Evolutionary conservation across 2,329 filamentous ascomycete genomes (phyloP).

Genomic region (Fonsecaea nubica): DNA sequence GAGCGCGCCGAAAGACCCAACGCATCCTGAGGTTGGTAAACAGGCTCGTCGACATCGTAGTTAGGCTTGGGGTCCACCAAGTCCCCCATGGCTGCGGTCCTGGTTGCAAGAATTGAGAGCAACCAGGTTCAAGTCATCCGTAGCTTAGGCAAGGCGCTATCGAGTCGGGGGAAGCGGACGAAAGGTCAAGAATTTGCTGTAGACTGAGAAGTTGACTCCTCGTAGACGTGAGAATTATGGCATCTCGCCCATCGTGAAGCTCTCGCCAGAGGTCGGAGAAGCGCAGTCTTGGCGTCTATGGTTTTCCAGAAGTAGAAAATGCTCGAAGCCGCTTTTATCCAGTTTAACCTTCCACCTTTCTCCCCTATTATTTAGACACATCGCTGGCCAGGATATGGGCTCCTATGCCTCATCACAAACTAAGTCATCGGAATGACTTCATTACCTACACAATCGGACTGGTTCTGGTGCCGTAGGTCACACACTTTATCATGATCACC

Average conservation of each 20-base stretch:
- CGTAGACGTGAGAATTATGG: background rate
- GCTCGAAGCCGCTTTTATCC: background rate
- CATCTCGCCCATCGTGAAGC: slow-evolving; percentile 5
- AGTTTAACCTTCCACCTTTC: too few species aligned
- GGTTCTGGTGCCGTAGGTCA: too few species aligned
- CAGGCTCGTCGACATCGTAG: slow-evolving; percentile 43
- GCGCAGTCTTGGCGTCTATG: slow-evolving; percentile 9
- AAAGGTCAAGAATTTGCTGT: background rate
- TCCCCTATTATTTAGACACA: too few species aligned
- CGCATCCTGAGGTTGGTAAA: slow-evolving; percentile 77
- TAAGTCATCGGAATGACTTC: too few species aligned
- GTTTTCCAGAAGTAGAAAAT: background rate
- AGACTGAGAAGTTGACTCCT: background rate
- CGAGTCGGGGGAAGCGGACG: background rate
- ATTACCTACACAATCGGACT: too few species aligned
- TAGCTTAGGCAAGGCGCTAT: slow-evolving; percentile 6
- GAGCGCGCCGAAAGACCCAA: slow-evolving; percentile 70
- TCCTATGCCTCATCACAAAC: too few species aligned
- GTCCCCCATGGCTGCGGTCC: slow-evolving; percentile 42
- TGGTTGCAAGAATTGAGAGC: slow-evolving; percentile 7
- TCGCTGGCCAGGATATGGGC: too few species aligned
- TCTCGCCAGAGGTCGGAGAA: slow-evolving; percentile 9
- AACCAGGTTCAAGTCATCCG: slow-evolving; percentile 29
- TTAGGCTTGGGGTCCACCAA: slow-evolving; percentile 25
- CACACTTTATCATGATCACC: too few species aligned